A percentile compares a stretch with the other conserved stretches of the same genome.
phyloP scores from a whole-genome alignment of 2,329 filamentous ascomycete genomes.

The Plectosphaerella sp. region DNA sequence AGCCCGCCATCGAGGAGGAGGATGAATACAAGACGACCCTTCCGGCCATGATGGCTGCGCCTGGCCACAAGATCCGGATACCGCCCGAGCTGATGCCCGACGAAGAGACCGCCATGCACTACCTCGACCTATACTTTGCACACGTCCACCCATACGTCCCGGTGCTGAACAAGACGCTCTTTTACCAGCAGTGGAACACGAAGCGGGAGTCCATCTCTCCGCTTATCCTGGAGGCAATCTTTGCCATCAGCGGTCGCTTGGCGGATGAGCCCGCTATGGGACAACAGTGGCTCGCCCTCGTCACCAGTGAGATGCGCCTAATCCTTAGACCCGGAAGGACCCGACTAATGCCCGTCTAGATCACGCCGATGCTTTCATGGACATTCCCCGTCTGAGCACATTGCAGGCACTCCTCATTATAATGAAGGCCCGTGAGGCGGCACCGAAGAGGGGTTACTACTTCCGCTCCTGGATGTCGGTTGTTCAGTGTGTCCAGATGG shows the following conservation, averaged over 20 bases:
- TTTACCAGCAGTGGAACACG: slow-evolving; percentile 87
- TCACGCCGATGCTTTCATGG: slow-evolving; percentile 91
- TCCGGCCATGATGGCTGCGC: slow-evolving; percentile 62
- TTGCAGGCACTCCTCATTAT: slow-evolving; percentile 85
- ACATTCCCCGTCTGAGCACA: slow-evolving; percentile 83
- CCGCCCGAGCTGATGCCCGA: slow-evolving; percentile 90
- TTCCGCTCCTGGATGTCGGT: slow-evolving; percentile 97
- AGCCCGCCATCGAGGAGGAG: slow-evolving; percentile 63
- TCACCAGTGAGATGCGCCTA: slow-evolving; percentile 57
- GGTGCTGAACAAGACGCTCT: slow-evolving; percentile 74
- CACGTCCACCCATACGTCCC: slow-evolving; percentile 92
- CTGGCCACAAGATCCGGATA: slow-evolving; percentile 78
- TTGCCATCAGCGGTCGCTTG: slow-evolving; percentile 81
- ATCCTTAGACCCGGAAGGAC: background rate
- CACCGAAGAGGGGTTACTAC: slow-evolving; percentile 90
- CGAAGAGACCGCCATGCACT: slow-evolving; percentile 74
- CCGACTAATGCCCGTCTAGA: slow-evolving; percentile 41
- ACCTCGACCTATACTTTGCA: slow-evolving; percentile 86
- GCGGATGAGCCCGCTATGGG: slow-evolving; percentile 80
- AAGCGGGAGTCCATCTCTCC: slow-evolving; percentile 83
- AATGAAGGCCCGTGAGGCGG: slow-evolving; percentile 86
- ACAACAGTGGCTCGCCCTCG: slow-evolving; percentile 88
- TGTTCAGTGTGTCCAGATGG: slow-evolving; percentile 89
- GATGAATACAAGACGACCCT: slow-evolving; percentile 70
- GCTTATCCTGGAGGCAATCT: slow-evolving; percentile 82